Conservation (phyloP, 2,329 filamentous ascomycete genomes). For the Westerdykella ornata region DNA sequence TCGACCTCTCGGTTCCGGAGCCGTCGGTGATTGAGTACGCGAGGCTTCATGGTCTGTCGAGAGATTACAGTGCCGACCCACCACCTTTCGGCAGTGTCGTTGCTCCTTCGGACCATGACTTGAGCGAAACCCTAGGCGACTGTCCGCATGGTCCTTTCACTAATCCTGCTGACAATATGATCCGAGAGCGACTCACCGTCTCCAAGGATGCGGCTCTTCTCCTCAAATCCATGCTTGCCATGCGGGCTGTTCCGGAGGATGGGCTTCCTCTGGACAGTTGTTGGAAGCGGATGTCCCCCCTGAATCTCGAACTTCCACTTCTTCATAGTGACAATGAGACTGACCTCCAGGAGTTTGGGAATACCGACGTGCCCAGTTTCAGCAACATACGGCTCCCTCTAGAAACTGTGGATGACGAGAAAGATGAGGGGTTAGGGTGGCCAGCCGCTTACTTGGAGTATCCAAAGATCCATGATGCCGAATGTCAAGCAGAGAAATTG, state of each 20-base stretch:
- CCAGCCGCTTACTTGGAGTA: slow-evolving; percentile 29
- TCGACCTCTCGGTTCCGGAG: slow-evolving; percentile 19
- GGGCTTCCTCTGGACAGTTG: slow-evolving; percentile 1
- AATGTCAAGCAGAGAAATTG: slow-evolving; percentile 34
- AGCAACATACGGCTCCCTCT: slow-evolving; percentile 28
- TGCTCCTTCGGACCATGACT: slow-evolving; percentile 5
- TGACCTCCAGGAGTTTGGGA: slow-evolving; percentile 40
- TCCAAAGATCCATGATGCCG: slow-evolving; percentile 17
- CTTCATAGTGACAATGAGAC: slow-evolving; percentile 42
- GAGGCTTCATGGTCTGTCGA: slow-evolving; percentile 40
- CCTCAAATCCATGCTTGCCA: slow-evolving; percentile 15
- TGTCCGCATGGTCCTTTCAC: slow-evolving; percentile 9
- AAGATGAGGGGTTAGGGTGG: slow-evolving; percentile 42
- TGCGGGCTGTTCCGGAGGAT: slow-evolving; percentile 3
- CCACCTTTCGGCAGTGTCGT: slow-evolving; percentile 14
- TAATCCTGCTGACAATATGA: slow-evolving; percentile 12
- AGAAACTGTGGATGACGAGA: slow-evolving; percentile 34
- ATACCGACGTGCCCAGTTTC: slow-evolving; percentile 18
- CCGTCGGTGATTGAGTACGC: slow-evolving; percentile 44
- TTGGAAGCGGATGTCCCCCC: slow-evolving; percentile 13
- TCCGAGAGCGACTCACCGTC: slow-evolving; percentile 24
- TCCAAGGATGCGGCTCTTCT: slow-evolving; percentile 25
- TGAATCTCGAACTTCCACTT: slow-evolving; percentile 45
- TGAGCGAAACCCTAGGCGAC: slow-evolving; percentile 19
- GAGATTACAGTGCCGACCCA: slow-evolving; percentile 28